Conservation (phyloP, 371 early-diverging fungal genomes). For the Funneliformis caledonium region DNA sequence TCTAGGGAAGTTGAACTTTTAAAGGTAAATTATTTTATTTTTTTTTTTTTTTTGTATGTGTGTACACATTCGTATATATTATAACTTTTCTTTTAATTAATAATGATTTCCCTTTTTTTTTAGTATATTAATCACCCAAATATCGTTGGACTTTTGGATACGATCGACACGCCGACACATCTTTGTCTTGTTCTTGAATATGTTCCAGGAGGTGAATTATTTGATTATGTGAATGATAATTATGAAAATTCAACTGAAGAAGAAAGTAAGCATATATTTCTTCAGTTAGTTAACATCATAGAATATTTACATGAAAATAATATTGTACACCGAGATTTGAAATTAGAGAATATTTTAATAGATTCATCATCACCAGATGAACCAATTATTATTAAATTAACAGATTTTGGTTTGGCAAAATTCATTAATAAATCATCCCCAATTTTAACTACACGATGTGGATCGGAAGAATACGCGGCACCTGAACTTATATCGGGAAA, state of each 20-base stretch:
- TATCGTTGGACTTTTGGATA: slow-evolving; percentile 73
- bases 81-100: neutral
- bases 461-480: slow-evolving; percentile 84
- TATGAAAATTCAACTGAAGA: slow-evolving; percentile 44
- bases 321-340: slow-evolving; percentile 74
- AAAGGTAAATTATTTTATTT: slow-evolving; percentile 51
- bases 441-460: slow-evolving; percentile 68
- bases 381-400: slow-evolving; percentile 59
- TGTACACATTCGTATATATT: neutral
- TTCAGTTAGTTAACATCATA: slow-evolving; percentile 75
- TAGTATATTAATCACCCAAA: slow-evolving; percentile 78
- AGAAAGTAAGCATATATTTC: slow-evolving; percentile 66
- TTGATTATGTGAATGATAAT: slow-evolving; percentile 61
- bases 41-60: slow-evolving; percentile 64
- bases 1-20: slow-evolving; percentile 25
- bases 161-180: slow-evolving; percentile 68
- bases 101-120: slow-evolving; percentile 53
- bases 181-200: slow-evolving; percentile 71
- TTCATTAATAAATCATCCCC: slow-evolving; percentile 56
- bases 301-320: slow-evolving; percentile 75
- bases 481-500: slow-evolving; percentile 78
- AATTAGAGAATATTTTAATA: slow-evolving; percentile 38
- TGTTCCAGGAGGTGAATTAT: slow-evolving; percentile 68
- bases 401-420: slow-evolving; percentile 75
- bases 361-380: slow-evolving; percentile 38